phyloP scores from a whole-genome alignment of 2,329 filamentous ascomycete genomes.

The Chaetomium sp. region DNA sequence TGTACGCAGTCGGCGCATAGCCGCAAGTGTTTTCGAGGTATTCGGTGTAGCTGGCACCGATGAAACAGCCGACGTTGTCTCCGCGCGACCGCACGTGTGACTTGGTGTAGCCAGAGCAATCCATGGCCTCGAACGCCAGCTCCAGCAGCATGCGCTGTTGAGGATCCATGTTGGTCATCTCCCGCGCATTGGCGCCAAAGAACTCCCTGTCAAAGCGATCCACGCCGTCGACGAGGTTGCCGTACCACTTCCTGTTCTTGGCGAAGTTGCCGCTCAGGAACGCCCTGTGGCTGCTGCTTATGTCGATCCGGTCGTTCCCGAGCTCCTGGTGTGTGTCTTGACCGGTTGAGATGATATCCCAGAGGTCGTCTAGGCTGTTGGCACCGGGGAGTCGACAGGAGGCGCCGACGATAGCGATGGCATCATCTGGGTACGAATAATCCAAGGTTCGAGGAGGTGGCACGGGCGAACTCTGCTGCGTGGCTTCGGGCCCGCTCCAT shows the following conservation, averaged over 20 bases:
- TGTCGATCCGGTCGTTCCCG: too few species aligned
- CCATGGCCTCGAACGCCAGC: slow-evolving; percentile 47
- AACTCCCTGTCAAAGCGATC: slow-evolving; percentile 43
- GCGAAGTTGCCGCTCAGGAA: too few species aligned
- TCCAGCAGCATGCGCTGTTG: slow-evolving; percentile 48
- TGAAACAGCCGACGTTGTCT: slow-evolving; percentile 39
- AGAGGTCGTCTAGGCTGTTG: too few species aligned
- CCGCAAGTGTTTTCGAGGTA: slow-evolving; percentile 37
- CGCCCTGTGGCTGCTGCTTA: too few species aligned
- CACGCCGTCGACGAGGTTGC: slow-evolving; percentile 38
- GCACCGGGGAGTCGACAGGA: too few species aligned
- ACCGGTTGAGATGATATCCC: too few species aligned
- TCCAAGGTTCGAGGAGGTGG: too few species aligned
- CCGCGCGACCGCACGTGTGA: slow-evolving; percentile 37
- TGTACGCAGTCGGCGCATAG: slow-evolving; percentile 39
- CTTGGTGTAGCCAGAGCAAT: slow-evolving; percentile 39
- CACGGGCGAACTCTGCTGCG: too few species aligned
- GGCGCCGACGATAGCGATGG: too few species aligned
- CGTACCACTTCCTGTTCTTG: slow-evolving; percentile 4
- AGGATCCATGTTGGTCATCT: slow-evolving; percentile 47
- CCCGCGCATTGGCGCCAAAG: slow-evolving; percentile 45
- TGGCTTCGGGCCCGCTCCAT: too few species aligned
- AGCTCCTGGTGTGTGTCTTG: too few species aligned
- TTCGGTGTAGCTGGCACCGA: slow-evolving; percentile 24
- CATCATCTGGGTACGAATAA: too few species aligned